Evolutionary conservation across 2,329 filamentous ascomycete genomes (phyloP).

Genomic region (Whalleya microplaca): DNA sequence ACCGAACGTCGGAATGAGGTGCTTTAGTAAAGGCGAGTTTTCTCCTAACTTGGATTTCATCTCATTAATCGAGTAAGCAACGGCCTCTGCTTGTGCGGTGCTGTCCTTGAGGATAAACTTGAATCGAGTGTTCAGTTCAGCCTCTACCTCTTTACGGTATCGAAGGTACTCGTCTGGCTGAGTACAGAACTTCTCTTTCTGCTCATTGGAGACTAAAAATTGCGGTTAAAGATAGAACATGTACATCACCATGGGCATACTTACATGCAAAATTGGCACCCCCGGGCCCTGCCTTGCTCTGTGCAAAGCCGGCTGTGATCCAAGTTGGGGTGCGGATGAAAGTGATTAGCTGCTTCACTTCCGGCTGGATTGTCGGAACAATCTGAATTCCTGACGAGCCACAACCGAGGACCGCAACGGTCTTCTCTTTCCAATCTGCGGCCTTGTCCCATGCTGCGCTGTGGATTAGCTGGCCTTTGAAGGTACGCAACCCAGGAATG

Average conservation of each 20-base stretch:
- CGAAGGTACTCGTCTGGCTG: conserved; percentile 56
- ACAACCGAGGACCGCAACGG: conserved; percentile 36
- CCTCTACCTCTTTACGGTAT: conserved; percentile 53
- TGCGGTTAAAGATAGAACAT: not conserved
- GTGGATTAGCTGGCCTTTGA: conserved; percentile 37
- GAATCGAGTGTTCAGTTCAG: conserved; percentile 55
- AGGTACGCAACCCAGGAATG: conserved; percentile 35
- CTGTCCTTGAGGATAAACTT: conserved; percentile 47
- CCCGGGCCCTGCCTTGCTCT: conserved; percentile 49
- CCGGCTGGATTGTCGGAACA: conserved; percentile 33
- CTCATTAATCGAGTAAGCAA: conserved; percentile 43
- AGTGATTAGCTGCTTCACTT: conserved; percentile 13
- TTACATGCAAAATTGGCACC: conserved; percentile 51
- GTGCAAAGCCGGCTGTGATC: conserved; percentile 52
- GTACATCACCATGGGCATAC: not conserved
- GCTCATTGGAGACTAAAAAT: conserved; percentile 40
- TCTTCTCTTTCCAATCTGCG: conserved; percentile 30
- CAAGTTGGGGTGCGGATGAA: conserved; percentile 47
- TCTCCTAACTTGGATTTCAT: conserved; percentile 44
- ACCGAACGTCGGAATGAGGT: conserved; percentile 20
- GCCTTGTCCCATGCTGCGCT: conserved; percentile 37
- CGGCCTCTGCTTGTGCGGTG: conserved; percentile 32
- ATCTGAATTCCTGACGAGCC: conserved; percentile 40
- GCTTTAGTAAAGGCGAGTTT: conserved; percentile 1
- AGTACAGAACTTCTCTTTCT: conserved; percentile 52